Conservation (phyloP, 2,329 filamentous ascomycete species). For the Talaromyces sp. region DNA sequence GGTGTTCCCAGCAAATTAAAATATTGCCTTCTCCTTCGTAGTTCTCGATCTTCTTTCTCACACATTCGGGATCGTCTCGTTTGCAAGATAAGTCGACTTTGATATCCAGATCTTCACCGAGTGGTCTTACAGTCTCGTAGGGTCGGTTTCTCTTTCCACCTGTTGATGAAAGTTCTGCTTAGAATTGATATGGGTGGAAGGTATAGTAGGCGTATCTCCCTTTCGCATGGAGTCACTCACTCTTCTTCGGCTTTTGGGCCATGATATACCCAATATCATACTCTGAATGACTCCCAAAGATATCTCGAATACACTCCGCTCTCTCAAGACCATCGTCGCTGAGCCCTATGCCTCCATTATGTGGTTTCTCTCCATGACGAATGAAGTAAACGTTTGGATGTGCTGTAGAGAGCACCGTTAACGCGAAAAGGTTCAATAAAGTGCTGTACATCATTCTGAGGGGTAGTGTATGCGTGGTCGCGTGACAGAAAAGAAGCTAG, state of each 20-base stretch:
- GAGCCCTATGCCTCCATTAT: slow-evolving; percentile 5
- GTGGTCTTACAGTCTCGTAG: slow-evolving; percentile 8
- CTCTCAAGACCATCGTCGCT: slow-evolving; percentile 3
- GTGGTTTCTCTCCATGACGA: slow-evolving; percentile 13
- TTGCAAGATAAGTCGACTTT: slow-evolving; percentile 11
- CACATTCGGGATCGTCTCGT: slow-evolving; percentile 10
- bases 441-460: not conserved
- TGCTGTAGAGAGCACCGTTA: not conserved
- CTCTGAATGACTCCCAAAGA: slow-evolving; percentile 1
- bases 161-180: not conserved
- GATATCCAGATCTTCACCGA: slow-evolving; percentile 4
- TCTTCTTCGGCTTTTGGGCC: slow-evolving; percentile 7
- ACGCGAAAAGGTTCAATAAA: not conserved
- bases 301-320: slow-evolving; percentile 8
- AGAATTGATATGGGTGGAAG: too few species aligned
- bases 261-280: slow-evolving; percentile 14
- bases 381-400: slow-evolving; percentile 9
- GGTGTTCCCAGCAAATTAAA: slow-evolving; percentile 15
- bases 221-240: not conserved
- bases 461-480: not conserved
- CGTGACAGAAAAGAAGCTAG: not conserved
- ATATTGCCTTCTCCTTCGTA: slow-evolving; percentile 10
- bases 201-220: too few species aligned
- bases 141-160: slow-evolving; percentile 8
- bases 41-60: not conserved